Percentiles rank a stretch among this genome's conserved stretches.
These are phyloP conservation scores for Leishmania guyanensis DNA, from an alignment of 208 protist genomes.

Conservation along the genomic window DNA sequence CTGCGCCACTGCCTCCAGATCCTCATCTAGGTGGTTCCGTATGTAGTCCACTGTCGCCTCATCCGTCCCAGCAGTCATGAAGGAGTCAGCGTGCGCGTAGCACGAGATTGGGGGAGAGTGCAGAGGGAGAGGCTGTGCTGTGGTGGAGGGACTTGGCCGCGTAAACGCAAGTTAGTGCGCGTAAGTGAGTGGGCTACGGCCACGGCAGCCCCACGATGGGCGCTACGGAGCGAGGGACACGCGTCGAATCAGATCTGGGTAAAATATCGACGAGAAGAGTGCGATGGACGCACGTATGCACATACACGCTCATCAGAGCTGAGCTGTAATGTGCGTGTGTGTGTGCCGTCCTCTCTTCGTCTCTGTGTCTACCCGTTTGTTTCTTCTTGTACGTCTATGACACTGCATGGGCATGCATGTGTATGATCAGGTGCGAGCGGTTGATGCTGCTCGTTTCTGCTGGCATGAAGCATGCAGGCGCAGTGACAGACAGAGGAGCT, in stretches of 20 bases:
- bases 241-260: not conserved
- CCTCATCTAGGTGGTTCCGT: conserved; percentile 44
- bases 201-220: not conserved
- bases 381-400: not conserved
- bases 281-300: not conserved
- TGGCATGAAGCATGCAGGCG: not conserved
- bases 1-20: conserved; percentile 49
- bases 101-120: not conserved
- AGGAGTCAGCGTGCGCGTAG: not conserved
- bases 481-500: not conserved
- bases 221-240: not conserved
- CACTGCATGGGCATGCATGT: not conserved
- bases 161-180: not conserved
- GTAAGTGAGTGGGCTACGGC: not conserved
- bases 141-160: not conserved
- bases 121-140: not conserved
- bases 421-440: not conserved
- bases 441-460: not conserved
- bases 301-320: not conserved
- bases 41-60: conserved; percentile 36
- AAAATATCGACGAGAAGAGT: not conserved
- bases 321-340: not conserved
- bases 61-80: conserved; percentile 17
- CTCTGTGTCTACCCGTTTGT: not conserved
- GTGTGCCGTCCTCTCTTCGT: not conserved